Percentiles rank a stretch among this genome's conserved stretches.
Evolutionary conservation across 495 filamentous ascomycete species (phyloP).

Genomic region (Staphylotrichum tortipilum): DNA sequence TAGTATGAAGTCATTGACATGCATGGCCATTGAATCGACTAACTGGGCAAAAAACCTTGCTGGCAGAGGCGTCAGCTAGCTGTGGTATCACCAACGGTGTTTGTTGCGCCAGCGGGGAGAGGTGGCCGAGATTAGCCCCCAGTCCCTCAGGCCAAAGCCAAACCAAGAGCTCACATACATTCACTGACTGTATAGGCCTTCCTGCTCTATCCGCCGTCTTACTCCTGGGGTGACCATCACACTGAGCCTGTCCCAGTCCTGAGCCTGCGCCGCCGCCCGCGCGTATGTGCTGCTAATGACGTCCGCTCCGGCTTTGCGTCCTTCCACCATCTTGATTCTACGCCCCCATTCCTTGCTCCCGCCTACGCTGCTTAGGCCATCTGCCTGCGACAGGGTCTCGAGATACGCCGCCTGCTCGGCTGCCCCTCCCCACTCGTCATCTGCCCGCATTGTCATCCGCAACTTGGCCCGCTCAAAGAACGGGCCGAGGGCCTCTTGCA

Average conservation of each 20-base stretch:
- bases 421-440: conserved; percentile 54
- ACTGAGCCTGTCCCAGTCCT: conserved; percentile 47
- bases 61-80: no score
- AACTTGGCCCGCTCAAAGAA: conserved; percentile 66
- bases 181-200: conserved; percentile 41
- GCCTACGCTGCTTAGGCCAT: conserved; percentile 47
- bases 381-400: conserved; percentile 38
- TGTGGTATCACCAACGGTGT: no score
- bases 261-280: conserved; percentile 49
- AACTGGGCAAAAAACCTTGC: no score
- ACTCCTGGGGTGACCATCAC: conserved; percentile 58
- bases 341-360: conserved; percentile 58
- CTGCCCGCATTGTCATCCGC: conserved; percentile 62
- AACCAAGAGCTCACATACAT: neutral
- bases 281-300: conserved; percentile 74
- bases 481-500: conserved; percentile 47
- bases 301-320: conserved; percentile 42
- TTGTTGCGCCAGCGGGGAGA: no score
- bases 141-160: no score
- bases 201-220: conserved; percentile 47
- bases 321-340: conserved; percentile 62
- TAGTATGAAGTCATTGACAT: no score
- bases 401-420: conserved; percentile 55
- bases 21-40: no score
- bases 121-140: no score